phyloP scores from a whole-genome alignment of 805 yeast species.

The Isabelozyma rhagii region DNA sequence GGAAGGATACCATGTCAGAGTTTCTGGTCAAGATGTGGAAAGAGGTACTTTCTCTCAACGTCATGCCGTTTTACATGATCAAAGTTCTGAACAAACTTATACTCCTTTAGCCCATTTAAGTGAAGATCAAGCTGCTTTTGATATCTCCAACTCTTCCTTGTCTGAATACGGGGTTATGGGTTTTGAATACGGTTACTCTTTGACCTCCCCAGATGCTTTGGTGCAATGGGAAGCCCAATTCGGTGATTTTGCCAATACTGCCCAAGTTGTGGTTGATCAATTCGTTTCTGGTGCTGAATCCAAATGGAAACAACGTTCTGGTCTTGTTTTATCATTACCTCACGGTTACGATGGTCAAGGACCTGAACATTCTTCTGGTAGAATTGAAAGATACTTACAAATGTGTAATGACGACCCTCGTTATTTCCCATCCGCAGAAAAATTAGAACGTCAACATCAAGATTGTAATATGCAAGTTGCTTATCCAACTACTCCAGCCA shows the following conservation, averaged over 20 bases:
- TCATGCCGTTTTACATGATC: constrained; percentile 97
- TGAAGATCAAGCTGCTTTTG: constrained; percentile 81
- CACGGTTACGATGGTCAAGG: constrained; percentile 99
- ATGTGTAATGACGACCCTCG: constrained; percentile 95
- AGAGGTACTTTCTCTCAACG: constrained; percentile 99
- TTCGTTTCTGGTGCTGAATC: constrained; percentile 95
- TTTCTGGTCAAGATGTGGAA: constrained; percentile 99
- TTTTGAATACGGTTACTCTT: constrained; percentile 97
- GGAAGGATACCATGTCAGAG: constrained; percentile 96
- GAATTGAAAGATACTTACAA: constrained; percentile 95
- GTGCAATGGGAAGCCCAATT: constrained; percentile 99
- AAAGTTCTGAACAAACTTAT: constrained; percentile 75
- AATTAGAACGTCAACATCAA: constrained; percentile 95
- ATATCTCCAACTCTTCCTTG: constrained; percentile 88
- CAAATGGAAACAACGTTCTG: constrained; percentile 99
- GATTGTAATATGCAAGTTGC: constrained; percentile 98
- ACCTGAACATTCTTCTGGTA: constrained; percentile 98
- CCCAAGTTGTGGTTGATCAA: constrained; percentile 96
- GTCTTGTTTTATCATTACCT: constrained; percentile 90
- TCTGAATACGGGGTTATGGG: constrained; percentile 99
- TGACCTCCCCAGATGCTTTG: constrained; percentile 94
- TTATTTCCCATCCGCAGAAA: constrained; percentile 83
- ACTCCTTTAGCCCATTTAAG: constrained; percentile 81
- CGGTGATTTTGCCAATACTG: constrained; percentile 99
- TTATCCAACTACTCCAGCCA: constrained; percentile 97